Base-by-base conservation (phyloP, 1,284 basidiomycete genomes). In the Hemileia vastatrix region DNA sequence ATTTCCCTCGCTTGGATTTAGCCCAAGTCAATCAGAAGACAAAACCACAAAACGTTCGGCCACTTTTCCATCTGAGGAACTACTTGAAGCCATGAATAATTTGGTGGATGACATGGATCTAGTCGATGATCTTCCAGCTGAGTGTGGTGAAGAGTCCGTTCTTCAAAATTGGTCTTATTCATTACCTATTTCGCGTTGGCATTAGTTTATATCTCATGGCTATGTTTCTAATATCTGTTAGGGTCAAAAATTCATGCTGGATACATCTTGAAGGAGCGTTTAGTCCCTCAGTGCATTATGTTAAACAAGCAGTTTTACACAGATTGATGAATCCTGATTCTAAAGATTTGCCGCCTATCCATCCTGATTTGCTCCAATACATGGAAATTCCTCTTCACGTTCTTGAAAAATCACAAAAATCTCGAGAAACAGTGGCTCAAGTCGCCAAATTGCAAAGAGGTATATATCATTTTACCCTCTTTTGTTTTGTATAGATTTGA, bases 21-120 rank as follows among this genome's bases (percentile, higher is more conserved):
- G 13, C 13, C 21, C 23, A 47, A 6, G 4, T 32, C 40, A 6
- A 18, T 27, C 15, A n/a, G 5, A 1, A 61, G 31, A 48, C 24
- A 33, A n/a, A n/a, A n/a, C n/a, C n/a, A 18, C 9, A 6, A 6
- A 24, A 24, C 15, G 31, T 19, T 2, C 15, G 4, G 2, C 36
- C 27, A 23, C 24, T 53, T 33, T 61, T 15, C 58, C 58, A 9
- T 53, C 58, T 15, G 19, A 54, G 13, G 51, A 61, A 32, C 52
- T 61, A 51, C 40, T 53, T 47, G 40, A 61, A 45, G 58, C 58
- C n/a, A 54, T 61, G 58, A 51, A 61, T 54, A 24, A 53, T 54
- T 31, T 61, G 21, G 58, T 61, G n/a, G 58, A 61, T 21, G 23
- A 45, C 40, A 53, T 61, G 58, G 58, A 54, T 32, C 43, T 54